Evolutionary conservation across 2,329 filamentous ascomycete species (phyloP).

Genomic region (Phaeosphaeria sp.): DNA sequence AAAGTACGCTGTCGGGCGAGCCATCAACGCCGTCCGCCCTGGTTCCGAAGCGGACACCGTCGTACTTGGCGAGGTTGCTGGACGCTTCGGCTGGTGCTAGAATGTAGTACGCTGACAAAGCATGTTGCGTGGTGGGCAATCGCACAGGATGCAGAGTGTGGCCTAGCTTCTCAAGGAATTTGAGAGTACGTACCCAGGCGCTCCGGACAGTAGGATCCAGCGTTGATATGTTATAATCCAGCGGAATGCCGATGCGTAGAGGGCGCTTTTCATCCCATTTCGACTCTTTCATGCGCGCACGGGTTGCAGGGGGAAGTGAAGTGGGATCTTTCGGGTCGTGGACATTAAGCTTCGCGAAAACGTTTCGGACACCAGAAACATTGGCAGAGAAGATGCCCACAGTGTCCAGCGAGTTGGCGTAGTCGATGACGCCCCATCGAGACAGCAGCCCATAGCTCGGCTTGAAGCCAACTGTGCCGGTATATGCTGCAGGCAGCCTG

Average conservation of each 20-base stretch:
- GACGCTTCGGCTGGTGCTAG: constrained; percentile 94
- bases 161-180: constrained; percentile 67
- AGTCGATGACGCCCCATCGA: constrained; percentile 84
- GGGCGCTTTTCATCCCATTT: background rate
- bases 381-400: constrained; percentile 75
- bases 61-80: constrained; percentile 96
- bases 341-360: constrained; percentile 61
- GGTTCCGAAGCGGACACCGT: constrained; percentile 89
- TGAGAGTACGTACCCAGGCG: constrained; percentile 72
- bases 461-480: constrained; percentile 83
- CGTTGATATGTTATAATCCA: constrained; percentile 88
- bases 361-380: constrained; percentile 54
- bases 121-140: constrained; percentile 82
- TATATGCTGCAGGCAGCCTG: constrained; percentile 85
- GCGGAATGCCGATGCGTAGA: constrained; percentile 63
- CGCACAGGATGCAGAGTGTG: constrained; percentile 77
- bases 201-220: constrained; percentile 72
- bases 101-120: constrained; percentile 92
- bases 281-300: constrained; percentile 50
- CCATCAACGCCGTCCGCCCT: constrained; percentile 62
- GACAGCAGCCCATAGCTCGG: constrained; percentile 90
- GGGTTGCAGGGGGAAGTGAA: constrained; percentile 65
- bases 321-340: constrained; percentile 79
- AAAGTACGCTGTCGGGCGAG: constrained; percentile 61
- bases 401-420: constrained; percentile 91